Evolutionary conservation across 2,329 filamentous ascomycete genomes (phyloP), one percentile per base, ranked within the genome.

Genomic region (Cryphonectria naterciae): DNA sequence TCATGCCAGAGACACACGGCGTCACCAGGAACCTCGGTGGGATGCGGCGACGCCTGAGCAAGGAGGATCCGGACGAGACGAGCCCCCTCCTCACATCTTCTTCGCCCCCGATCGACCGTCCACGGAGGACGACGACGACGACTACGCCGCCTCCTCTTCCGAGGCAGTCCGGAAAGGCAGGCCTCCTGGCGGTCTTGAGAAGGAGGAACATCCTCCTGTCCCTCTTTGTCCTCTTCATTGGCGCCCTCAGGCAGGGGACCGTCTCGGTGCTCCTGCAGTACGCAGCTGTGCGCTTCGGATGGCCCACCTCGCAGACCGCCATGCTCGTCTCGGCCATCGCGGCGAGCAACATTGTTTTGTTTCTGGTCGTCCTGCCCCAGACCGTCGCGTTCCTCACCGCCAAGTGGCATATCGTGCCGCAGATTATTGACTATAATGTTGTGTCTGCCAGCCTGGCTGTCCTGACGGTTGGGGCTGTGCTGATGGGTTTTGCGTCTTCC

Each of bases 241-340:
- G 71, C 4, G 71, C 71, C 25, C 46, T 73, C 4, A 58, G 71
- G 39, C 71, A 73, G 37, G 71, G 69, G 1, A 73, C 63, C 13
- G 69, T 73, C 37, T 68, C 71, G 2, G 69, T 73, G 2, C 61
- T 73, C 35, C 69, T 73, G 13, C 71, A 73, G 41, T 73, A 73
- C 17, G 71, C 69, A 32, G 69, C 71, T 3, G 71, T 71, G 15
- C 71, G 71, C 43, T 73, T 73, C 41, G 71, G 69, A 1, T 73
- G 71, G 71, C 71, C 69, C 1, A 71, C 67, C 0, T 73, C 71
- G 15, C 71, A 65, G 32, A 73, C 71, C 17, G 71, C 71, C 4
- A 73, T 73, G 71, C 63, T 73, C 10, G 71, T 73, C 15, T 73
- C 71, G 8, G 69, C 67, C 37, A 73, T 73, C 39, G 71, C 71